These are phyloP conservation scores for Phyllosticta paracitricarpa DNA, from an alignment of 2,329 filamentous ascomycete species.

Conservation along the genomic window DNA sequence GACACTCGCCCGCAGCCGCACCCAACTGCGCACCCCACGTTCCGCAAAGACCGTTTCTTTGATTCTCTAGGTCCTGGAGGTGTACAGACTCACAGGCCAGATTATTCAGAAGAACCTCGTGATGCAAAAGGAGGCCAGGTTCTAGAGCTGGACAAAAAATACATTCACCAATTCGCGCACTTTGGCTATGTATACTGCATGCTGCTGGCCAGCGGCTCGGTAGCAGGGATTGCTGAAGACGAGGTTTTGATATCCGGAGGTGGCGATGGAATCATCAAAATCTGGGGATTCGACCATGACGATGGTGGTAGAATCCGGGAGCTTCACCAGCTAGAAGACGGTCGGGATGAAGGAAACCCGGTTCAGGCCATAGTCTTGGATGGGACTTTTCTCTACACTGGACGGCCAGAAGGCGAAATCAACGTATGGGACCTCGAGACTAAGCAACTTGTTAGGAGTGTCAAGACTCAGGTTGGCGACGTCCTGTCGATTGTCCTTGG, in stretches of 20 bases:
- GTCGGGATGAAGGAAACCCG: conserved; percentile 46
- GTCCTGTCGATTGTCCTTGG: conserved; percentile 80
- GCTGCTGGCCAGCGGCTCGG: conserved; percentile 70
- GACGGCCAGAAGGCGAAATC: conserved; percentile 75
- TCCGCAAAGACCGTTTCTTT: conserved; percentile 80
- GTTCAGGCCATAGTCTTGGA: conserved; percentile 76
- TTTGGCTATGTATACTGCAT: conserved; percentile 96
- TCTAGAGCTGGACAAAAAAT: conserved; percentile 70
- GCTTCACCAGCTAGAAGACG: conserved; percentile 56
- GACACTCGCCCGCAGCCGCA: conserved; percentile 49
- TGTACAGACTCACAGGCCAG: conserved; percentile 62
- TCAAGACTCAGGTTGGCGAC: conserved; percentile 71
- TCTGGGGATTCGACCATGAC: conserved; percentile 68
- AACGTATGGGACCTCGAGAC: conserved; percentile 98
- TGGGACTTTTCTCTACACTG: conserved; percentile 85
- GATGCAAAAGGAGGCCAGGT: conserved; percentile 51
- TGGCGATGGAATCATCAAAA: conserved; percentile 85
- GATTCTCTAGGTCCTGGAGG: conserved; percentile 83
- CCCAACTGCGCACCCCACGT: conserved; percentile 60
- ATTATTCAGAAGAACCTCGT: conserved; percentile 39
- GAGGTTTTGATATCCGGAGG: conserved; percentile 85
- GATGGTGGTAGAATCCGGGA: conserved; percentile 55
- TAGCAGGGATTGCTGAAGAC: conserved; percentile 42
- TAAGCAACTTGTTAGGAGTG: conserved; percentile 74
- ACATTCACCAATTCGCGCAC: conserved; percentile 83